A percentile compares a stretch with the other conserved stretches of the same genome.
phyloP scores from a whole-genome alignment of 805 yeast genomes.

The Candida broadrunensis region DNA sequence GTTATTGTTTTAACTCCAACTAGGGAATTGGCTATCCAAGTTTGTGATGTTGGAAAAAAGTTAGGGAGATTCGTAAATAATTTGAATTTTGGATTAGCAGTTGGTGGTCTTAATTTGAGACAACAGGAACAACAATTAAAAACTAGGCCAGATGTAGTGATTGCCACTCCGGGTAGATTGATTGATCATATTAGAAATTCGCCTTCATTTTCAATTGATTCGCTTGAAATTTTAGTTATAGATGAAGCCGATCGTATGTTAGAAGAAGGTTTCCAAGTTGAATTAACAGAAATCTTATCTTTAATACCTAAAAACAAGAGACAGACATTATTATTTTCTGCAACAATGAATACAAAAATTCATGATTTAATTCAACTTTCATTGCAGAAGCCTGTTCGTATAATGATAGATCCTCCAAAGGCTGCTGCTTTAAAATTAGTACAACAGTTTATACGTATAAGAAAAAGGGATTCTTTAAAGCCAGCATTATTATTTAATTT shows the following conservation, averaged over 20 bases:
- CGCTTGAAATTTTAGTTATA: constrained; percentile 86
- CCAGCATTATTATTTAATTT: constrained; percentile 79
- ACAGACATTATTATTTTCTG: constrained; percentile 92
- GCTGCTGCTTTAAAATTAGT: constrained; percentile 86
- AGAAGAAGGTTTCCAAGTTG: constrained; percentile 98
- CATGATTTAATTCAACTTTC: constrained; percentile 85
- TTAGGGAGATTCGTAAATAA: constrained; percentile 74
- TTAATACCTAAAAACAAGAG: constrained; percentile 81
- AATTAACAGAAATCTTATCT: constrained; percentile 83
- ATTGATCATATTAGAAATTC: constrained; percentile 97
- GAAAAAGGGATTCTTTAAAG: constrained; percentile 81
- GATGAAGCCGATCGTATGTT: constrained; percentile 99
- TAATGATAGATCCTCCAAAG: constrained; percentile 96
- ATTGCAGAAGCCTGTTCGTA: constrained; percentile 83
- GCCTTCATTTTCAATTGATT: constrained; percentile 85
- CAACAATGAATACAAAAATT: constrained; percentile 95
- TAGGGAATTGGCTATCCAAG: constrained; percentile 97
- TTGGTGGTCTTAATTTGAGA: constrained; percentile 94
- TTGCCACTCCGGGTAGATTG: constrained; percentile 98
- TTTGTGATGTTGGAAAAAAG: constrained; percentile 87
- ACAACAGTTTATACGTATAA: constrained; percentile 92
- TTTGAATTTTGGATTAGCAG: constrained; percentile 88
- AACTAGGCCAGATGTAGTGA: constrained; percentile 89
- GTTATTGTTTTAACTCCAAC: constrained; percentile 93
- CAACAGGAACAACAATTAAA: constrained; percentile 94